Conservation (phyloP, 306 rosid species). For the Ceratonia siliqua region DNA sequence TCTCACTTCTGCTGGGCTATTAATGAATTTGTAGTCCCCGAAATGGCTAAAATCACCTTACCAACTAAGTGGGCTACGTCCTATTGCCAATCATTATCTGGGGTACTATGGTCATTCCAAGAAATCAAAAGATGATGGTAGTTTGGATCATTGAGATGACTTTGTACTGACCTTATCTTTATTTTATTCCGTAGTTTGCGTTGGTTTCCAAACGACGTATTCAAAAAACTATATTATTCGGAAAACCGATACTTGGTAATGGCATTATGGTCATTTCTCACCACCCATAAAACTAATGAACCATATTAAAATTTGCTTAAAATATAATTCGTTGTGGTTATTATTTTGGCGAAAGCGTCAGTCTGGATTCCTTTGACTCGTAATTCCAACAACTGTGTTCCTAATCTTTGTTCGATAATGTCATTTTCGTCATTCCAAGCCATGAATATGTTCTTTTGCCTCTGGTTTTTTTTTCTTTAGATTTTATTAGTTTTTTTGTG, state of each 20-base stretch:
- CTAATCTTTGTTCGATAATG: slow-evolving; percentile 13
- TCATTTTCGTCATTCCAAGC: slow-evolving; percentile 29
- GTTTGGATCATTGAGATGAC: slow-evolving; percentile 84
- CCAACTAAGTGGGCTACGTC: background rate
- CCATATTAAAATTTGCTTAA: background rate
- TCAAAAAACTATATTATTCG: slow-evolving; percentile 36
- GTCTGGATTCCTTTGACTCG: background rate
- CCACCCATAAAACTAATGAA: background rate
- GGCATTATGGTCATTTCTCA: slow-evolving; percentile 32
- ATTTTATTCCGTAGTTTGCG: slow-evolving; percentile 75
- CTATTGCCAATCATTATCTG: slow-evolving; percentile 37
- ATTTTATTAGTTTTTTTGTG: slow-evolving; percentile 4
- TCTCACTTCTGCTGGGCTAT: slow-evolving; percentile 42
- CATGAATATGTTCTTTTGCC: slow-evolving; percentile 23
- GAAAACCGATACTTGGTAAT: slow-evolving; percentile 38
- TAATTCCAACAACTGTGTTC: background rate
- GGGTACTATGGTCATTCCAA: slow-evolving; percentile 48
- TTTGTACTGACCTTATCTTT: slow-evolving; percentile 79
- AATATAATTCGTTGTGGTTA: background rate
- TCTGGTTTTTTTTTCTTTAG: background rate
- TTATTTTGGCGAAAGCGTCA: slow-evolving; percentile 4
- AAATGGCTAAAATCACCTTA: slow-evolving; percentile 36
- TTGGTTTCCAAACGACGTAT: slow-evolving; percentile 51
- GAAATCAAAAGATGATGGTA: slow-evolving; percentile 44
- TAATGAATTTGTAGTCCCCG: slow-evolving; percentile 21